Percentiles rank a stretch among this genome's conserved stretches.
phyloP scores from a whole-genome alignment of 148 eudicot genomes.

The Rhododendron williamsianum region DNA sequence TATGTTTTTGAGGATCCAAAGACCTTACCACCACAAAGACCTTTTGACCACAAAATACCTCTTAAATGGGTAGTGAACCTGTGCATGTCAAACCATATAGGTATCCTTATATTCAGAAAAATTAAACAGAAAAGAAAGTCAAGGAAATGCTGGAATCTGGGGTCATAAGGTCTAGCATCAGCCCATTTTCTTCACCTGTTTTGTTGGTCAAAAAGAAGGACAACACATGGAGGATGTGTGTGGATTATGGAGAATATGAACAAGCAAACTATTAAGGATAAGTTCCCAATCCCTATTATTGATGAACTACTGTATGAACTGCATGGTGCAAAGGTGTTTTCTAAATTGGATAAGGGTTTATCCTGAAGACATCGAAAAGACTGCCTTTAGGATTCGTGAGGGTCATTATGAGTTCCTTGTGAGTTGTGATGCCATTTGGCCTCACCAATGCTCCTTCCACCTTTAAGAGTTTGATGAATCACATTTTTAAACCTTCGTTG shows the following conservation, averaged over 20 bases:
- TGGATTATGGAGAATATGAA: neutral
- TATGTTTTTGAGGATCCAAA: neutral
- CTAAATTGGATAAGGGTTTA: neutral
- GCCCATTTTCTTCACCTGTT: neutral
- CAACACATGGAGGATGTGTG: neutral
- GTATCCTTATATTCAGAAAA: slow-evolving; percentile 2
- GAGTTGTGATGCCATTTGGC: neutral
- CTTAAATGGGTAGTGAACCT: neutral
- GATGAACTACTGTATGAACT: slow-evolving; percentile 3
- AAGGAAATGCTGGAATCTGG: neutral
- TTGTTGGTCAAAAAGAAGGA: neutral
- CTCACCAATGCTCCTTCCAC: neutral
- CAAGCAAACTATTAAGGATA: neutral
- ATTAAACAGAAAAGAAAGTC: neutral
- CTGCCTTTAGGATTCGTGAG: neutral
- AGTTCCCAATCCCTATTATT: neutral
- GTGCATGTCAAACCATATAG: neutral
- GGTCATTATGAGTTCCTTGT: slow-evolving; percentile 1
- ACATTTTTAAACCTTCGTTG: neutral
- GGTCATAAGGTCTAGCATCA: neutral
- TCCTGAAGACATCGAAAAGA: neutral
- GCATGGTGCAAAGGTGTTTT: neutral
- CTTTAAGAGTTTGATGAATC: neutral
- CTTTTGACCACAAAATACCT: neutral
- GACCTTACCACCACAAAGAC: neutral